Evolutionary conservation across 768 basidiomycete species (phyloP).

Genomic region (Roridomyces roridus): DNA sequence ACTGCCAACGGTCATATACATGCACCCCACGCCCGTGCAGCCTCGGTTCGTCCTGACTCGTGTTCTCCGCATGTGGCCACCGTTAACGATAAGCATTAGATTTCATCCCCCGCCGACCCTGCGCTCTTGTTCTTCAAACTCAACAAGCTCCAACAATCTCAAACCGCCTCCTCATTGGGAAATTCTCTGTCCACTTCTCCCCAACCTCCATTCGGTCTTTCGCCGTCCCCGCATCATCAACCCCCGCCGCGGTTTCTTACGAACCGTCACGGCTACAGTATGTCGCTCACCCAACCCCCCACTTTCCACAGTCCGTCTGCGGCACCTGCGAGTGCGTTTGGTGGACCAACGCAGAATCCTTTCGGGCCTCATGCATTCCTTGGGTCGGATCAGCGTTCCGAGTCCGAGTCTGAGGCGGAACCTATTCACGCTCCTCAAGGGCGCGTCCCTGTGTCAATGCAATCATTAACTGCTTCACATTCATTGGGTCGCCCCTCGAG

Average conservation of each 20-base stretch:
- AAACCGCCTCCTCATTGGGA: slow-evolving; percentile 47
- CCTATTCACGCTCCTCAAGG: slow-evolving; percentile 61
- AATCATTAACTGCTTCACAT: slow-evolving; percentile 51
- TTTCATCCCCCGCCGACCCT: slow-evolving; percentile 91
- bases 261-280: slow-evolving; percentile 72
- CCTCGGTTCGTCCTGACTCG: slow-evolving; percentile 67
- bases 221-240: slow-evolving; percentile 54
- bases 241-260: slow-evolving; percentile 43
- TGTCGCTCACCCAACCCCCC: slow-evolving; percentile 72
- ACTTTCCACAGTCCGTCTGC: slow-evolving; percentile 45
- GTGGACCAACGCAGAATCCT: slow-evolving; percentile 60
- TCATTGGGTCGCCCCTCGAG: slow-evolving; percentile 46
- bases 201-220: slow-evolving; percentile 58
- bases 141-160: slow-evolving; percentile 82
- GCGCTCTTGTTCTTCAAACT: slow-evolving; percentile 82
- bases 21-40: slow-evolving; percentile 82
- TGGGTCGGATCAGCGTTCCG: slow-evolving; percentile 51
- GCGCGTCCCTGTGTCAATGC: slow-evolving; percentile 51
- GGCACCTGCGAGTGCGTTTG: slow-evolving; percentile 37
- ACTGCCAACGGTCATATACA: slow-evolving; percentile 65
- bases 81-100: slow-evolving; percentile 47
- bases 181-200: slow-evolving; percentile 70
- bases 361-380: slow-evolving; percentile 65
- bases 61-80: slow-evolving; percentile 30
- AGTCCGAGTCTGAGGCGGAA: slow-evolving; percentile 30